Percentiles rank a stretch among this genome's conserved stretches.
Evolutionary conservation across 139 green algal species (phyloP).

Genomic region (Trebouxia sp.): DNA sequence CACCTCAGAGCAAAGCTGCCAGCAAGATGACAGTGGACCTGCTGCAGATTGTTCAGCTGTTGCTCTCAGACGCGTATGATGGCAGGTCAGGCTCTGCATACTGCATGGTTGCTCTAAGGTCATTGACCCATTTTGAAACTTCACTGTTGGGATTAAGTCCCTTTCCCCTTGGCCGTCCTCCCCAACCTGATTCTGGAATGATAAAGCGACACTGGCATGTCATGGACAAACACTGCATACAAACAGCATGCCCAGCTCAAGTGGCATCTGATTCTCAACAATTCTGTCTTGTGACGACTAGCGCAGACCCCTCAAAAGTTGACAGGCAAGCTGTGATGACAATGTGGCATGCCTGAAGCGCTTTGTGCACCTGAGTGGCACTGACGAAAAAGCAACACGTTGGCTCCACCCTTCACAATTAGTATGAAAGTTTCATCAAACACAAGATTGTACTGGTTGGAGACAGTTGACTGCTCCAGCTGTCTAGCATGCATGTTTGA

Average conservation of each 20-base stretch:
- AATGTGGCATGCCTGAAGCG: not conserved
- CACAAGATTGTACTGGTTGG: no score
- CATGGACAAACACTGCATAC: not conserved
- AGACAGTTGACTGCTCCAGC: no score
- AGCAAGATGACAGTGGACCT: not conserved
- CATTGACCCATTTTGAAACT: not conserved
- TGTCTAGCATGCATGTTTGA: no score
- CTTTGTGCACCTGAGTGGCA: not conserved
- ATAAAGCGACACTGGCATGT: not conserved
- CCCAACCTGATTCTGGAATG: not conserved
- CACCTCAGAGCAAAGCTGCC: constrained; percentile 12
- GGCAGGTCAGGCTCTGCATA: no score
- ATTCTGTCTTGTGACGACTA: no score
- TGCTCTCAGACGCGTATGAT: constrained; percentile 36
- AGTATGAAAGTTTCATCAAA: no score
- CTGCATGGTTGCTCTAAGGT: no score
- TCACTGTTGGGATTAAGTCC: not conserved
- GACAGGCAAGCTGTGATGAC: no score
- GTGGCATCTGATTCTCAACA: no score
- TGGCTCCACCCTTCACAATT: no score
- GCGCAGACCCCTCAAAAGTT: no score
- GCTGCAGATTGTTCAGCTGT: not conserved
- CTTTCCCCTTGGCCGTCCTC: not conserved
- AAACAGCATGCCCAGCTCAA: no score
- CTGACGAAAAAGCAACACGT: not conserved